phyloP scores from a whole-genome alignment of 2,329 filamentous ascomycete species.

The Fusarium coicis region DNA sequence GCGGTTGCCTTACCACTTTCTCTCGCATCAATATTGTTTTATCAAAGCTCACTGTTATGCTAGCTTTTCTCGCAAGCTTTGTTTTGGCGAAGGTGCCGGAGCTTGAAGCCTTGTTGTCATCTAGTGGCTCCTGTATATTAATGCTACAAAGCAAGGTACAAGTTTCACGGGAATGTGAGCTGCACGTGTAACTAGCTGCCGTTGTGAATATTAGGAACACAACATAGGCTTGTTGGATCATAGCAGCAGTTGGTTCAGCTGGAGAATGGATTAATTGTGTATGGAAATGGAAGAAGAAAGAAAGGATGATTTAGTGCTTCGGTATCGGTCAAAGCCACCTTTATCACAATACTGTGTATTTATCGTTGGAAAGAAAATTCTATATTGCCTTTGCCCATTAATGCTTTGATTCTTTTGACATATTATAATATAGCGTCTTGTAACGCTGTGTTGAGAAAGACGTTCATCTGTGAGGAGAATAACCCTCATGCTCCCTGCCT shows the following conservation, averaged over 20 bases:
- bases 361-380: slow-evolving; percentile 10
- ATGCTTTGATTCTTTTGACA: neutral
- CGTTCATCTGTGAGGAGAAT: neutral
- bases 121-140: slow-evolving; percentile 34
- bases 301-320: slow-evolving; percentile 9
- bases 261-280: slow-evolving; percentile 21
- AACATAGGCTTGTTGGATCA: neutral
- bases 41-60: slow-evolving; percentile 3
- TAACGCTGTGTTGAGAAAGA: neutral
- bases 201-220: slow-evolving; percentile 2
- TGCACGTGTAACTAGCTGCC: neutral
- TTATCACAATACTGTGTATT: slow-evolving; percentile 18
- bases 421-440: neutral
- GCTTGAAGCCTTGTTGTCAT: neutral
- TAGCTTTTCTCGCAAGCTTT: slow-evolving; percentile 2
- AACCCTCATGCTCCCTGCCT: neutral
- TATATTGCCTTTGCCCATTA: neutral
- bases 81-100: neutral
- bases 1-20: neutral
- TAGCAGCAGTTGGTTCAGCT: neutral
- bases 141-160: slow-evolving; percentile 12
- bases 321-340: slow-evolving; percentile 1
- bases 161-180: neutral
- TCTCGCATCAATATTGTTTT: slow-evolving; percentile 9
- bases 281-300: slow-evolving; percentile 18